Base-by-base conservation (phyloP, 2,329 filamentous ascomycete genomes). In the Fusarium newnesense region DNA sequence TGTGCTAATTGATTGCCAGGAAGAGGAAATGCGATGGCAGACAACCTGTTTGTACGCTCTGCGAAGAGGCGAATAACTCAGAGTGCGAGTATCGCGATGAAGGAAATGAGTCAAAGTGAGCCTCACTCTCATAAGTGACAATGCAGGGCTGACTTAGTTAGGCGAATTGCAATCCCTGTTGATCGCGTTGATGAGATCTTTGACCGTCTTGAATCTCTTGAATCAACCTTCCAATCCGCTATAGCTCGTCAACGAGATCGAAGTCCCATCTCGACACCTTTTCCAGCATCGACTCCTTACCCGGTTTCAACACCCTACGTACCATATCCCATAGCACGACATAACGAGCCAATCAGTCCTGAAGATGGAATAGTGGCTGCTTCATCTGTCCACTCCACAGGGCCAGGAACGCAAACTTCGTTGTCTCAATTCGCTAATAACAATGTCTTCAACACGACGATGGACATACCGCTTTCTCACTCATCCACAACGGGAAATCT, bases 11-110 rank as follows among this genome's bases (percentile, higher is more conserved):
- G 13, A 4, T 0, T 32, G 9, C 12, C 3, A 75, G 73, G 21
- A 75, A 75, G 42, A 59, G 73, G n/a, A 75, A 75, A 49, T 75
- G 73, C 26, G 73, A 75, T 30, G 73, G 73, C 1, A 65, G 64
- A 54, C 73, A 75, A 21, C 73, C 73, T 2, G 67, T 75, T 7
- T 75, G 73, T 32, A 50, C 60, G 4, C 60, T 75, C 11, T 75
- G 73, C 9, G 73, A 75, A 34, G 73, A 75, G 37, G 60, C 70
- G 7, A 75, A 75, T 42, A 67, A 75, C 19, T 75, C 67, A 0
- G 67, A 73, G 5, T 75, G 73, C 16, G 73, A 75, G 37, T 75
- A 75, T 37, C 62, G 73, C 7, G 70, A 68, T 43, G 73, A 75
- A 52, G 60, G 50, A 3, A 50, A 44, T 24, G 60, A 69, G 32